Conservation (phyloP, 768 basidiomycete genomes). For the Pluteus cervinus region DNA sequence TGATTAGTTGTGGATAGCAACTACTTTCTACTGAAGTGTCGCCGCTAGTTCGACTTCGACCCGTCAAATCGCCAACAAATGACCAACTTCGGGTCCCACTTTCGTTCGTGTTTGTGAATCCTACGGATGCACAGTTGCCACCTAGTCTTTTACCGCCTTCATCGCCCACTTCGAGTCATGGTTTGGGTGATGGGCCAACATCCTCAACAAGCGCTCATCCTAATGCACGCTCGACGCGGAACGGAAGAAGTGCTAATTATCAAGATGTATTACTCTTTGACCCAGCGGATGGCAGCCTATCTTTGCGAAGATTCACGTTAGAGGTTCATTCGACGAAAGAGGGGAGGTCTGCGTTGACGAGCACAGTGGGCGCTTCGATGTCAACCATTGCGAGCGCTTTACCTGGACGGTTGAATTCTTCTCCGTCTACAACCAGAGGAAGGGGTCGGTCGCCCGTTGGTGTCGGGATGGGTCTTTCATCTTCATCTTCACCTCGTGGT, state of each 20-base stretch:
- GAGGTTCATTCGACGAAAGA: conserved; percentile 27
- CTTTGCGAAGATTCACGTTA: conserved; percentile 46
- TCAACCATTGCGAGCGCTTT: conserved; percentile 22
- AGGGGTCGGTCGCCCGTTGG: no score
- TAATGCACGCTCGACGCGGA: conserved; percentile 23
- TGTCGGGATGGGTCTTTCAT: no score
- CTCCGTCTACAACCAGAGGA: no score
- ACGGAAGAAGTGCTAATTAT: no score
- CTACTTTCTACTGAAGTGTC: conserved; percentile 45
- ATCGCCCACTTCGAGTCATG: conserved; percentile 8
- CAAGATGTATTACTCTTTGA: conserved; percentile 71
- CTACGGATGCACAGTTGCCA: conserved; percentile 28
- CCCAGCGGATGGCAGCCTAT: conserved; percentile 46
- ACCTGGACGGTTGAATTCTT: no score
- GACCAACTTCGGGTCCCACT: conserved; percentile 33
- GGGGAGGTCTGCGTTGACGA: no score
- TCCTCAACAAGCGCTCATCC: conserved; percentile 23
- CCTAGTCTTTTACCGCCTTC: conserved; percentile 27
- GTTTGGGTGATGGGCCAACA: conserved; percentile 12
- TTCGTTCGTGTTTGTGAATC: conserved; percentile 50
- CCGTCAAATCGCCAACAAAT: conserved; percentile 17
- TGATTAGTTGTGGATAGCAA: conserved; percentile 26
- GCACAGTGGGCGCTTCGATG: conserved; percentile 24
- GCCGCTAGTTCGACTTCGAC: conserved; percentile 52
- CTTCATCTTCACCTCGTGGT: no score